Evolutionary conservation across 1,284 basidiomycete species (phyloP), one percentile per base, ranked within the genome.

Genomic region (Puccinia horiana): DNA sequence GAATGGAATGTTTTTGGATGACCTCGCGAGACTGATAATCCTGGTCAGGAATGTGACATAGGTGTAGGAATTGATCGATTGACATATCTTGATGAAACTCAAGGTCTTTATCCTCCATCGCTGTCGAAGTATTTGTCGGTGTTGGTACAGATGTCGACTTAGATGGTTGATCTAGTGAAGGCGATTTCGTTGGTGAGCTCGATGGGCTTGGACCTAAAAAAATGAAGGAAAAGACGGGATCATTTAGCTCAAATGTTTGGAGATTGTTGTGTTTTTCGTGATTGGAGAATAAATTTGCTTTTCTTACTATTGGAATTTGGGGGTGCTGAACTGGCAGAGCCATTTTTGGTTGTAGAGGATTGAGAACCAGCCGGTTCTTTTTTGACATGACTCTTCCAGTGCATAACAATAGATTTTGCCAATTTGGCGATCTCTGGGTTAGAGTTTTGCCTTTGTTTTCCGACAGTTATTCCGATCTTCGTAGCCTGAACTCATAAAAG

Each of bases 381-480:
- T 42, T 81, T 81, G 35, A 81, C 67, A 14, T 37, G 52, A 35
- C 40, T 40, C 56, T 73, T 81, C 78, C 78, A 81, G 44, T 81
- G 67, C 26, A 16, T 73, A 26, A 81, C 56, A 29, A 81, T 81
- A 26, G 70, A 61, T 42, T 81, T 81, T 8, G 78, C 78, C 37
- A 81, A 37, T 63, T 81, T 81, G 14, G 78, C 65, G 37, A 81
- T 74, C 37, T 81, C 78, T 29, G 49, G 78, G 49, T 81, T 69
- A 0, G 70, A 14, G 72, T 74, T 72, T n/a, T 81, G 69, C 32
- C 78, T 40, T 58, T 81, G 69, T 61, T 81, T 81, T 61, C 69
- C 70, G 26, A 81, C 69, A 35, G 78, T 44, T 23, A 81, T 81
- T 1, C 70, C 78, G 44, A 81, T 81, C 54, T 81, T 81, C 0